Percentiles rank a stretch among this genome's conserved stretches.
phyloP scores from a whole-genome alignment of 768 basidiomycete genomes.

The Lentinula guzmanii region DNA sequence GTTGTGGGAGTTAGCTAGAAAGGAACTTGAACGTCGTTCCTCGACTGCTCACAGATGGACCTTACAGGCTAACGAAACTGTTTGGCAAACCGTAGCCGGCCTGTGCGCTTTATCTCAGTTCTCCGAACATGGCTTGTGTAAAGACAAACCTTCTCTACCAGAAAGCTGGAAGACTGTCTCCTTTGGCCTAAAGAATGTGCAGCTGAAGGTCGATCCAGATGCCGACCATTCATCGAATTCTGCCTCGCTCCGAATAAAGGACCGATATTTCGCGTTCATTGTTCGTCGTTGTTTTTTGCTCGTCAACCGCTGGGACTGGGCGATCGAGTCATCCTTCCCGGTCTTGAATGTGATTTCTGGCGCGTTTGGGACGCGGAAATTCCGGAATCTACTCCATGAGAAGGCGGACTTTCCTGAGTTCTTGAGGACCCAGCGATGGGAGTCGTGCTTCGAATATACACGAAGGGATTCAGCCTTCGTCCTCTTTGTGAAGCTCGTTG shows the following conservation, averaged over 20 bases:
- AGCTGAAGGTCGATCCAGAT: slow-evolving; percentile 46
- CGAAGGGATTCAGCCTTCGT: slow-evolving; percentile 66
- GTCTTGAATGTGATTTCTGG: slow-evolving; percentile 62
- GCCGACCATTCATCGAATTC: slow-evolving; percentile 33
- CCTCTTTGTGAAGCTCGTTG: slow-evolving; percentile 77
- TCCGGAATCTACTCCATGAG: slow-evolving; percentile 63
- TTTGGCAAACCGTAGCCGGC: slow-evolving; percentile 68
- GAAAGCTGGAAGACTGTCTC: neutral
- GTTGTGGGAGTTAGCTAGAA: slow-evolving; percentile 41
- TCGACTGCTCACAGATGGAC: slow-evolving; percentile 20
- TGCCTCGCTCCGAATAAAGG: slow-evolving; percentile 43
- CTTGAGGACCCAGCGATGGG: slow-evolving; percentile 48
- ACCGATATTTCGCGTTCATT: slow-evolving; percentile 66
- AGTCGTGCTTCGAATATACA: slow-evolving; percentile 43
- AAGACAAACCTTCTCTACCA: slow-evolving; percentile 16
- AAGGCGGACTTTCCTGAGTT: slow-evolving; percentile 66
- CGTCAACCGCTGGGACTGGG: slow-evolving; percentile 75
- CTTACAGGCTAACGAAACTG: slow-evolving; percentile 50
- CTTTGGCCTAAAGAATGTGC: slow-evolving; percentile 21
- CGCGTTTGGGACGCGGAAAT: slow-evolving; percentile 73
- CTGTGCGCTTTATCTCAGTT: slow-evolving; percentile 79
- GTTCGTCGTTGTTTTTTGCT: slow-evolving; percentile 71
- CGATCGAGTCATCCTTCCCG: slow-evolving; percentile 43
- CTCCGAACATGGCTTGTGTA: slow-evolving; percentile 41
- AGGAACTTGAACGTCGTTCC: slow-evolving; percentile 21